Evolutionary conservation across 768 basidiomycete genomes (phyloP), one percentile per base, ranked within the genome.

Genomic region (Rhodocollybia butyracea): DNA sequence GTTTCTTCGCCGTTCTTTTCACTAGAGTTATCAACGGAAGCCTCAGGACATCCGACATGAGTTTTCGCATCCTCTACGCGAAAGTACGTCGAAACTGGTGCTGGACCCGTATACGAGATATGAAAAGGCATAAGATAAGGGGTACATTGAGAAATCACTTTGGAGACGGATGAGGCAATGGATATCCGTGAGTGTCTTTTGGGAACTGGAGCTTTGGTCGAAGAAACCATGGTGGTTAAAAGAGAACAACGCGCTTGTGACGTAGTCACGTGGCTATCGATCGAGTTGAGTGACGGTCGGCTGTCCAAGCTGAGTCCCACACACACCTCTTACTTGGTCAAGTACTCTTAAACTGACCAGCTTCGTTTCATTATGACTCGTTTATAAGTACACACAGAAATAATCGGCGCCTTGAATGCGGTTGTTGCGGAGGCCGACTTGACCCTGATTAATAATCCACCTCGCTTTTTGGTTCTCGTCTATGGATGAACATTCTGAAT

Each of bases 111-210:
- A 67, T 91, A 83, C 12, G 76, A 69, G 45, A 93, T 84, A 61
- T 87, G 83, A 59, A 94, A 94, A 4, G 91, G 91, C 88, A 94
- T 91, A 29, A 94, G 76, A 64, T 85, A 78, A 1, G 88, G 89
- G 2, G 70, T 73, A 45, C 80, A 83, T 65, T 31, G 24, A 32
- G 36, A 13, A 38, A 56, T n/a, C 26, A 17, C 29, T 24, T 53
- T 42, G 19, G 50, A 51, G 17, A 22, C 21, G 12, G 51, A 15
- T 5, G 51, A 38, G 5, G 15, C 19, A 26, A 50, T 50, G 13
- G 48, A 50, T 24, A 50, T 50, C 15, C 34, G 31, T 24, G 48
- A 50, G 22, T 50, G 19, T 50, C n/a, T 50, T 38, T 26, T 36
- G 5, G n/a, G 21, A 3, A 6, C 17, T 36, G 48, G 22, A 27